Base-by-base conservation (phyloP, 306 rosid species). In the Carpinus fangiana region DNA sequence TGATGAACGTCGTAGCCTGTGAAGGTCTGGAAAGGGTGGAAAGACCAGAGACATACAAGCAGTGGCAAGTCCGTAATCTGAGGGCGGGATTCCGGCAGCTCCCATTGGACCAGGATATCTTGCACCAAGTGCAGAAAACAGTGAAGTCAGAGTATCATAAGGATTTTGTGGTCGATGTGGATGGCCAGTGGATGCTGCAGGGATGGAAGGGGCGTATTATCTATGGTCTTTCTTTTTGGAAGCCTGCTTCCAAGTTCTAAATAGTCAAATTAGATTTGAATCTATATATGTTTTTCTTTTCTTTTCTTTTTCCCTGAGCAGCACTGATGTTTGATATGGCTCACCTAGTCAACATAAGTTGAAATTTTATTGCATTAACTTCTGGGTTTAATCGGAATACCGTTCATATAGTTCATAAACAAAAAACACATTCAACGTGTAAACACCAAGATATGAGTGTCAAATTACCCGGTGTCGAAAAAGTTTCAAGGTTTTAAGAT, bases 1-100 rank as follows among this genome's bases (percentile, higher is more conserved):
- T 81, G 9, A 84, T 92, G 79, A 95, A 90, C 64, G 98, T 90
- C 18, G 81, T 92, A 76, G 97, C 98, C 0, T 89, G 98, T 72
- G 98, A 95, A 74, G 98, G 93, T 41, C 76, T 83, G 17, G 87
- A 83, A 76, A 89, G 96, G 73, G 84, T 93, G 38, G 97, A 95
- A 73, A 89, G 93, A 84, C 98, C 97, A 0, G 98, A 92, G 83
- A 87, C 91, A 1, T 95, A 91, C 83, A 90, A 86, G 87, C 96
- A 88, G 68, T 95, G 98, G 98, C 97, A 91, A 82, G 78, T 80
- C 55, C 83, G 98, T 76, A 93, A 90, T 75, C 70, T 20, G 4
- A 86, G 97, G 82, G 98, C 96, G 1, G 93, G 97, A 67, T 90
- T 95, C 83, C 84, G 77, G 81, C 95, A 90, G 82, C 23, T 92